phyloP scores from a whole-genome alignment of 257 asterid species.

The Solanum lycopersicoides region DNA sequence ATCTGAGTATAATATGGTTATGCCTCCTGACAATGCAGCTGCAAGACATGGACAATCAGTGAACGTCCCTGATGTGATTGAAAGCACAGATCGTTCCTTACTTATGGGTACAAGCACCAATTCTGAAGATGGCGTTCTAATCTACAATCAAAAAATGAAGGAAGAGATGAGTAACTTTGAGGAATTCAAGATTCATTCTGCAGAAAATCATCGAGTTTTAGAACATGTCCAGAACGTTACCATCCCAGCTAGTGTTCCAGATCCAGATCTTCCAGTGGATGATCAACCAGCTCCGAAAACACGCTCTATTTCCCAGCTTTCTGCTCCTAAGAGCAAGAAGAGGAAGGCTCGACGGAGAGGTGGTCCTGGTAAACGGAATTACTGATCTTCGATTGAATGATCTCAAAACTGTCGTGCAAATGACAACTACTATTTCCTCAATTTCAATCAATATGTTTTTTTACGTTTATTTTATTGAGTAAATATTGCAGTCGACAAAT shows the following conservation, averaged over 20 bases:
- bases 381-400: slow-evolving; percentile 7
- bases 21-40: slow-evolving; percentile 36
- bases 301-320: slow-evolving; percentile 43
- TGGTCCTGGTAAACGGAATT: slow-evolving; percentile 22
- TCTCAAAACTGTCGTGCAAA: not conserved
- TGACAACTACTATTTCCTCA: not conserved
- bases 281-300: slow-evolving; percentile 36
- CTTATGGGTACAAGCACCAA: not conserved
- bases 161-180: slow-evolving; percentile 37
- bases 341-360: slow-evolving; percentile 40
- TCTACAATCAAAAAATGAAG: slow-evolving; percentile 37
- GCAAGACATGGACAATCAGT: slow-evolving; percentile 20
- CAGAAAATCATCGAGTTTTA: slow-evolving; percentile 16
- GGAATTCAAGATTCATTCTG: slow-evolving; percentile 29
- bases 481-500: not conserved
- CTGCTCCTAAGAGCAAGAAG: slow-evolving; percentile 44
- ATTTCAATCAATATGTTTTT: not conserved
- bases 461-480: not conserved
- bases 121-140: slow-evolving; percentile 43
- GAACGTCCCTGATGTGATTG: slow-evolving; percentile 8
- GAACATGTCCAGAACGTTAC: slow-evolving; percentile 14
- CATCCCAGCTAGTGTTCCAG: slow-evolving; percentile 8
- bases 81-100: slow-evolving; percentile 6
- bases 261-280: slow-evolving; percentile 20
- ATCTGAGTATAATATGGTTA: slow-evolving; percentile 18